These are phyloP conservation scores for Talaromyces wortmannii DNA, from an alignment of 495 filamentous ascomycete species.

Conservation along the genomic window DNA sequence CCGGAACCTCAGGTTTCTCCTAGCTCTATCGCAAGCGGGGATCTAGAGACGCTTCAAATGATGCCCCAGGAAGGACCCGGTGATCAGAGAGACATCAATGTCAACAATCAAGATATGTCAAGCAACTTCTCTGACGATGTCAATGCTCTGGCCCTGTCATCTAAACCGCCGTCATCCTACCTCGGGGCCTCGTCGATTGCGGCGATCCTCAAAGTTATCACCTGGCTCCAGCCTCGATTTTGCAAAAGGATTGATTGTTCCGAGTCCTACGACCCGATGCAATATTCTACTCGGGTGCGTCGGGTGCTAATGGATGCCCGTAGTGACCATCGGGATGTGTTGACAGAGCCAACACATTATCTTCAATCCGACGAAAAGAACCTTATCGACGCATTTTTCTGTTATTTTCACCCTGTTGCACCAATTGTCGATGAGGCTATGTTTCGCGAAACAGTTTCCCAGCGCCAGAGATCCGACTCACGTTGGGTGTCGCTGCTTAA, in stretches of 20 bases:
- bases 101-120: conserved; percentile 38
- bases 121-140: conserved; percentile 74
- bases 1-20: conserved; percentile 35
- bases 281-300: not conserved
- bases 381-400: conserved; percentile 72
- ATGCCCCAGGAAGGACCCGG: conserved; percentile 30
- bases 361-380: conserved; percentile 41
- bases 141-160: conserved; percentile 69
- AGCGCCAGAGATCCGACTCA: conserved; percentile 58
- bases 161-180: conserved; percentile 67
- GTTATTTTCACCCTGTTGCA: conserved; percentile 65
- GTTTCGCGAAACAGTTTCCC: conserved; percentile 66
- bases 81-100: conserved; percentile 10
- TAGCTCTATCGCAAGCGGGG: conserved; percentile 21
- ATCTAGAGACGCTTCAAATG: conserved; percentile 32
- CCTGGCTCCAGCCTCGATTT: conserved; percentile 63
- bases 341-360: conserved; percentile 39
- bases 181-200: conserved; percentile 78
- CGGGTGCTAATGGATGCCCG: not conserved
- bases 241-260: not conserved
- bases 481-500: conserved; percentile 74
- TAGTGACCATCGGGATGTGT: not conserved
- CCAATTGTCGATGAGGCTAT: conserved; percentile 72
- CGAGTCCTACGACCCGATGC: not conserved
- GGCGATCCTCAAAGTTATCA: conserved; percentile 73